A percentile compares a stretch with the other conserved stretches of the same genome.
Evolutionary conservation across 1,139 yeast genomes (phyloP).

Genomic region (Sugiyamaella grinbergsii): DNA sequence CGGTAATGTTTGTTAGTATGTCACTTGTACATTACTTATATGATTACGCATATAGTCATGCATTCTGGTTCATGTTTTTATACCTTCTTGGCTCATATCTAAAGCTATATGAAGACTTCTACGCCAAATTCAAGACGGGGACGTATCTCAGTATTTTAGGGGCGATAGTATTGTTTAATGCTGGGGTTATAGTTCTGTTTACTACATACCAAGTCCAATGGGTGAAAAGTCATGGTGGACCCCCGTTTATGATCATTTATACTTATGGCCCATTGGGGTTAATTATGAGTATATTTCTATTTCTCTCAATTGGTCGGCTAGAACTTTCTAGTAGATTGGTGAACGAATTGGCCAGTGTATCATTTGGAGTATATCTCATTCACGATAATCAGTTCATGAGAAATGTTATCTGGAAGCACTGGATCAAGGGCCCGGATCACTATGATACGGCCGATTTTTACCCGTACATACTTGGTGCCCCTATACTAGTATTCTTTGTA

Average conservation of each 20-base stretch:
- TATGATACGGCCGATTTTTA: constrained; percentile 10
- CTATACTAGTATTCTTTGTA: constrained; percentile 7
- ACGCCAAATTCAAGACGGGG: constrained; percentile 12
- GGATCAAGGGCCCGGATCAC: constrained; percentile 6
- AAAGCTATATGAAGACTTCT: not conserved
- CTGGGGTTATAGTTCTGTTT: not conserved
- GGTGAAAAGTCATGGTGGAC: constrained; percentile 14
- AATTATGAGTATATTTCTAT: constrained; percentile 4
- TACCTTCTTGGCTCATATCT: constrained; percentile 11
- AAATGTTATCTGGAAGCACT: constrained; percentile 4
- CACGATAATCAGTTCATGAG: constrained; percentile 17
- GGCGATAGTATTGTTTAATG: constrained; percentile 3
- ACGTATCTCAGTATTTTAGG: constrained; percentile 2
- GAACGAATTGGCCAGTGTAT: constrained; percentile 16
- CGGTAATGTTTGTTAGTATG: constrained; percentile 7
- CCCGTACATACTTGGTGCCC: constrained; percentile 4
- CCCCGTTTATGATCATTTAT: constrained; percentile 7
- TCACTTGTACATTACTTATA: constrained; percentile 5
- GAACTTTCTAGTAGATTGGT: constrained; percentile 11
- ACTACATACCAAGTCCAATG: not conserved
- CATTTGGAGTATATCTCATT: constrained; percentile 20
- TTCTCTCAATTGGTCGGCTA: constrained; percentile 5
- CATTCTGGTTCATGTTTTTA: constrained; percentile 14
- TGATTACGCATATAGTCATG: constrained; percentile 10
- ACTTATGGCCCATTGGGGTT: constrained; percentile 5